Percentiles rank a stretch among this genome's conserved stretches.
These are phyloP conservation scores for Leccinellum luteum DNA, from an alignment of 768 basidiomycete genomes.

Conservation along the genomic window DNA sequence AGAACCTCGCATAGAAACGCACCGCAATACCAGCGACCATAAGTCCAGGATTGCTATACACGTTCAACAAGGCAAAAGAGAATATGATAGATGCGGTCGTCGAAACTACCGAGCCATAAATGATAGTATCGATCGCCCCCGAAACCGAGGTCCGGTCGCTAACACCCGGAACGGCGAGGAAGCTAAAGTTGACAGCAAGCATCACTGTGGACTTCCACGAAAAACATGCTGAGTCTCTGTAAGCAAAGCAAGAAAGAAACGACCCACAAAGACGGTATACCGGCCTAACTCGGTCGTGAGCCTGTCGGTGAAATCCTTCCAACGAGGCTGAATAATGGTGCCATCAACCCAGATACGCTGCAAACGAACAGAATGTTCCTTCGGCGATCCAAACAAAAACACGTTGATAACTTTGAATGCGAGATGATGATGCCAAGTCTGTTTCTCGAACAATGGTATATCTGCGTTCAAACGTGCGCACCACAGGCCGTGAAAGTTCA, in stretches of 20 bases:
- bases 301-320: conserved; percentile 10
- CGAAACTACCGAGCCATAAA: conserved; percentile 14
- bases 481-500: conserved; percentile 9
- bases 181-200: conserved; percentile 16
- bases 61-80: conserved; percentile 7
- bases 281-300: conserved; percentile 6
- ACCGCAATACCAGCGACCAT: conserved; percentile 7
- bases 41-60: conserved; percentile 11
- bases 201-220: conserved; percentile 13
- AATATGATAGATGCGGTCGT: conserved; percentile 13
- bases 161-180: conserved; percentile 9
- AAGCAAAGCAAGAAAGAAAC: neutral
- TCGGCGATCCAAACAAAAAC: conserved; percentile 3
- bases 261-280: conserved; percentile 14
- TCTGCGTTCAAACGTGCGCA: conserved; percentile 14
- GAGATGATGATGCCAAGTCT: neutral
- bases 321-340: conserved; percentile 10
- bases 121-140: neutral
- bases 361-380: conserved; percentile 12
- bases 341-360: conserved; percentile 13
- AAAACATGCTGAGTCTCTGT: neutral
- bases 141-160: no score
- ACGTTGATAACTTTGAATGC: neutral
- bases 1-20: neutral
- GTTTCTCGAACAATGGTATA: conserved; percentile 1